Evolutionary conservation across 495 filamentous ascomycete genomes (phyloP), one percentile per base, ranked within the genome.

Genomic region (Parathielavia hyrcaniae): DNA sequence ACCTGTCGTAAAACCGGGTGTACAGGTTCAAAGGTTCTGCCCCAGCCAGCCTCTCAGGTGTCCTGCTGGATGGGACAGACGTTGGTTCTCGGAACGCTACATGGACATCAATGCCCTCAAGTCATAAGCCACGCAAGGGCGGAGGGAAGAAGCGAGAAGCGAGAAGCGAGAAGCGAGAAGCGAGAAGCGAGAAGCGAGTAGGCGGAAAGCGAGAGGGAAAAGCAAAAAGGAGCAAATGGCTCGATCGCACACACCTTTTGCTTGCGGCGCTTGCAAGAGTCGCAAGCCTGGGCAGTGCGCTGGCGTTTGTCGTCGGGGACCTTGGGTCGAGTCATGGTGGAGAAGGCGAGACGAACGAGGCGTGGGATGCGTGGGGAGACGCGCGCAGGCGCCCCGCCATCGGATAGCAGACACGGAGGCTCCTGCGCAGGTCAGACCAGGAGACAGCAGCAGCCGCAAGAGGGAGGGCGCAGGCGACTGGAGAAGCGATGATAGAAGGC

Each of bases 201-300:
- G n/a, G 45, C 45, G 51, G 43, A 23, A 56, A 52, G 51, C 14
- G 36, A 23, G 52, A 67, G 57, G 57, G 12, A 48, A 35, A 49
- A 50, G 59, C 46, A 36, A 51, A 63, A 60, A 51, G 41, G 23
- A 52, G 44, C 46, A 51, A 50, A 72, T 5, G 23, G 45, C 13
- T 22, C 6, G 26, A 6, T 30, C 26, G 3, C 26, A 30, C 80
- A 72, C 60, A 83, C 82, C 77, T 89, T 89, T 72, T 89, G 86
- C 71, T 89, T 89, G 63, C 87, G 79, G 53, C 84, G 77, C 74
- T 89, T 90, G 75, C 87, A 90, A 64, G 81, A 85, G 62, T 89
- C 84, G 70, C 87, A 90, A 39, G 87, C 87, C 56, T 81, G 80
- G 40, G 82, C 82, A 59, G 80, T 84, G 53, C 82, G 76, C 66